A percentile compares a stretch with the other conserved stretches of the same genome.
These are phyloP conservation scores for Aureobasidium vineae DNA, from an alignment of 2,329 filamentous ascomycete genomes.

Conservation along the genomic window DNA sequence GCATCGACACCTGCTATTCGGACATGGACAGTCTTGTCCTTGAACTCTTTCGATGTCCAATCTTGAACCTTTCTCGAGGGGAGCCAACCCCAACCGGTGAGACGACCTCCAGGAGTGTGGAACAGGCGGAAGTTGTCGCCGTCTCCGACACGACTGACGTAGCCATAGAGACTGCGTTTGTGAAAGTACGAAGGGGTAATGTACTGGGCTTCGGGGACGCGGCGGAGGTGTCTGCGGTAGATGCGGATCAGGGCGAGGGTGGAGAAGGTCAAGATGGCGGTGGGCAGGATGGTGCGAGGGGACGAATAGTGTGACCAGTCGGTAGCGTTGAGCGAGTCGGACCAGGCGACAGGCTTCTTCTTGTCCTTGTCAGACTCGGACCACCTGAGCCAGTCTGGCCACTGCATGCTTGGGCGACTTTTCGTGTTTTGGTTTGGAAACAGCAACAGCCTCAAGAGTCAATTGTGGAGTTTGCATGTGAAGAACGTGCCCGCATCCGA, in stretches of 20 bases:
- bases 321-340: slow-evolving; percentile 41
- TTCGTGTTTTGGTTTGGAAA: slow-evolving; percentile 13
- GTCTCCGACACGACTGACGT: slow-evolving; percentile 91
- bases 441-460: not conserved
- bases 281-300: slow-evolving; percentile 40
- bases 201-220: slow-evolving; percentile 73
- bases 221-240: slow-evolving; percentile 71
- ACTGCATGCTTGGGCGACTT: slow-evolving; percentile 27
- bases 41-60: slow-evolving; percentile 15
- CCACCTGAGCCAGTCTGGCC: slow-evolving; percentile 29
- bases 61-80: slow-evolving; percentile 29
- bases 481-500: not conserved
- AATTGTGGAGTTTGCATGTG: slow-evolving; percentile 21
- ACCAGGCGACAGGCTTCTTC: slow-evolving; percentile 46
- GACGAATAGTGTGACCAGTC: slow-evolving; percentile 58
- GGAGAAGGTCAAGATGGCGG: slow-evolving; percentile 55
- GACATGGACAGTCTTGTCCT: slow-evolving; percentile 67
- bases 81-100: slow-evolving; percentile 75
- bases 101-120: slow-evolving; percentile 86
- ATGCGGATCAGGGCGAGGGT: slow-evolving; percentile 57
- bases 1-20: slow-evolving; percentile 91
- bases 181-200: slow-evolving; percentile 73
- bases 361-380: slow-evolving; percentile 32
- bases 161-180: slow-evolving; percentile 73
- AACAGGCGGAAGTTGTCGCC: slow-evolving; percentile 94